Base-by-base conservation (phyloP, 2,329 filamentous ascomycete genomes). In the Trichophyton equinum region DNA sequence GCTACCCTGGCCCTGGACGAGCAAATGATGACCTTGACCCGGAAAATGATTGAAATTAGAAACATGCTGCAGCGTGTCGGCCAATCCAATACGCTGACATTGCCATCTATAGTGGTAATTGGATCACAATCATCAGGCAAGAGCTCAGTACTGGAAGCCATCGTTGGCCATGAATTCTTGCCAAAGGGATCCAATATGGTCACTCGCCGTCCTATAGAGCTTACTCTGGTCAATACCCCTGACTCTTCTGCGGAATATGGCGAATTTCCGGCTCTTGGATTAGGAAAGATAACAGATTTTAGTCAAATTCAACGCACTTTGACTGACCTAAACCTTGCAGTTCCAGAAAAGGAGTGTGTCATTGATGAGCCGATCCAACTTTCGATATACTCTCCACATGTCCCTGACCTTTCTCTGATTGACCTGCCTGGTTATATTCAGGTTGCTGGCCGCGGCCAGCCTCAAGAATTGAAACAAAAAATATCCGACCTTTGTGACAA, bases 111-210 rank as follows among this genome's bases (percentile, higher is more conserved):
- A 62, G 94, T 99, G n/a, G 94, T 99, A 42, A 96, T 99, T 67
- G 94, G 94, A 25, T 99, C 94, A 1, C 94, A 99, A 72, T 99
- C 94, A 0, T 97, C 94, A 0, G 94, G 94, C 46, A 99, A 99
- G 77, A 97, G 92, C 70, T 99, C 94, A 0, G 94, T 99, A 1
- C 74, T 99, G 56, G 94, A 99, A 73, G 89, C 94, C 20, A 95
- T 99, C 63, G 95, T 99, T 60, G 95, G 94, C 4, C 94, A 99
- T 70, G 94, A 99, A 68, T 99, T 99, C 67, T 77, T 99, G 53
- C 95, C 94, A 4, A 99, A 99, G 74, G 94, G 94, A n/a, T 86
- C 86, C 47, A 99, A 99, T 70, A 99, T 99, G 94, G 94, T 99
- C 57, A 99, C 94, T 7, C 83, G 95, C 46, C 82, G 94, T 62